Evolutionary conservation across 2,329 filamentous ascomycete genomes (phyloP), one percentile per base, ranked within the genome.

Genomic region (Diaporthe sp.): DNA sequence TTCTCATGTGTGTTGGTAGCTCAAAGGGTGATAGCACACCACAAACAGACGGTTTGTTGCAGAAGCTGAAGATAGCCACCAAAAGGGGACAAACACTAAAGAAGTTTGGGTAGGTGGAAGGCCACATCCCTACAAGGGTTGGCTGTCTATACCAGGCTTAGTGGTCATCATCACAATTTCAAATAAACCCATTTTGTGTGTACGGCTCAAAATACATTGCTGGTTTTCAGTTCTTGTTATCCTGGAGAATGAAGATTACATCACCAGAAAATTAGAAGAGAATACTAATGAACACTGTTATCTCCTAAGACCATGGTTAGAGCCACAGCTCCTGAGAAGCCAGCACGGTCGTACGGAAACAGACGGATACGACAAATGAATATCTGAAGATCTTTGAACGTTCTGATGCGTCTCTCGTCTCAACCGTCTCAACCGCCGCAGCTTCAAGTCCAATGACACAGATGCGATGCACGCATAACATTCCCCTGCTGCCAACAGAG

Each of bases 361-460:
- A 5, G 13, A 12, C 13, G 17, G 17, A 22, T 10, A 19, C 37
- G 42, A 42, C 22, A 39, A 44, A 28, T 13, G 10, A 22, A 13
- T 9, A 17, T 15, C 17, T 12, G 15, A 28, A 19, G 10, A 34
- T 28, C 22, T 17, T 19, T 25, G 25, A 1, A 12, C 37, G 13
- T 46, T 46, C 28, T 28, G 22, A 8, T 15, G n/a, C 22, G 12
- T 31, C 25, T 55, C 22, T 39, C 22, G 44, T 46, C 31, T 34
- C 15, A 31, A 58, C 31, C 22, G 34, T 46, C 31, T 34, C 15
- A 31, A 58, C 31, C 31, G 31, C 19, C 46, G 58, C 46, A 19
- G 17, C 58, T 65, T 73, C 70, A 42, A 65, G n/a, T 31, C 46
- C 58, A 73, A 65, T 44, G 28, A 28, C 58, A 55, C 25, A 55